Percentiles rank a stretch among this genome's conserved stretches.
Conservation (phyloP, 352 stramenopile genomes). For the Globisporangium spinosum region DNA sequence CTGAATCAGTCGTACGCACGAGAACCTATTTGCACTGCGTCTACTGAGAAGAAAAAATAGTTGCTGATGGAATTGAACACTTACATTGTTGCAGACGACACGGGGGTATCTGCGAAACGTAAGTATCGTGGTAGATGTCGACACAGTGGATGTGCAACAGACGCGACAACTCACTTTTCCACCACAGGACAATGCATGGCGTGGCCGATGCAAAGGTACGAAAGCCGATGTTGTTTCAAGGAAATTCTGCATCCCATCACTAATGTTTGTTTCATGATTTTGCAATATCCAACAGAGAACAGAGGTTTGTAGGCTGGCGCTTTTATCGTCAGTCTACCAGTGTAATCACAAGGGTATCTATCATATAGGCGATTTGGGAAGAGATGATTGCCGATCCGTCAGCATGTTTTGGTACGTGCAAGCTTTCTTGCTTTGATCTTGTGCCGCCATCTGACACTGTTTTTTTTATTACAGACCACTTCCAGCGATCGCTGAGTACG, state of each 20-base stretch:
- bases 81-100: conserved; percentile 20
- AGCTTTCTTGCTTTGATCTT: neutral
- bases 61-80: neutral
- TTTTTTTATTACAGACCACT: conserved; percentile 41
- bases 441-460: neutral
- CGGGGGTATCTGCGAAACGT: conserved; percentile 68
- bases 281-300: conserved; percentile 1
- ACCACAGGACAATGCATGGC: conserved; percentile 59
- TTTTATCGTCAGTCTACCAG: neutral
- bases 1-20: conserved; percentile 44
- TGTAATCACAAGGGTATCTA: neutral
- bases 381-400: conserved; percentile 86
- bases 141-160: neutral
- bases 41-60: neutral
- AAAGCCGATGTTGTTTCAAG: neutral
- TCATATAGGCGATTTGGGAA: conserved; percentile 77
- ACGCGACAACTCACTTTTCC: neutral
- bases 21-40: neutral
- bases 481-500: conserved; percentile 66
- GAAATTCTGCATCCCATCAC: neutral
- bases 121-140: conserved; percentile 8
- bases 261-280: neutral
- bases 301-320: neutral
- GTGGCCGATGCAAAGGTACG: conserved; percentile 55
- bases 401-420: conserved; percentile 60